Base-by-base conservation (phyloP, 441 rosid genomes). In the Codiaeum variegatum region DNA sequence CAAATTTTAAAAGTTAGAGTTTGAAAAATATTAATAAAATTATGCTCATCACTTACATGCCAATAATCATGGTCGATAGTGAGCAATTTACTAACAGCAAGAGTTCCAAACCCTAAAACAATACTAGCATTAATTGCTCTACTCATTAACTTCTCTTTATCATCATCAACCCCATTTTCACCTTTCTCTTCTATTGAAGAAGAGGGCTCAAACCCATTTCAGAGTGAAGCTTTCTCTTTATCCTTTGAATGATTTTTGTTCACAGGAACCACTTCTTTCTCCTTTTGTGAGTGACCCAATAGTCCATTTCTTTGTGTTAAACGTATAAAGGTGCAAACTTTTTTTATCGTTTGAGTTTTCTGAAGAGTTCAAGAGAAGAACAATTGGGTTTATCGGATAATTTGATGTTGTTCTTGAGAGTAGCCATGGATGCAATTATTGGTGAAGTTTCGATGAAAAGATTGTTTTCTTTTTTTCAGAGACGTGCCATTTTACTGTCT, bases 51-150 rank as follows among this genome's bases (percentile, higher is more conserved):
- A 88, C 93, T 90, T 86, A 94, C 98, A 29, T 94, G 98, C 97
- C 98, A 94, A 76, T 88, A 94, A 78, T 94, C 98, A 82, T 86
- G 91, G 82, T 94, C 98, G 64, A 94, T 82, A 1, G 90, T 85
- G 71, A 92, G 90, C 78, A 94, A 76, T 87, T 74, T 92, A 64
- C 93, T 80, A 38, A 94, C 90, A 2, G 94, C 92, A 73, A 92
- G 62, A 18, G 97, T 87, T 32, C 98, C 98, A 67, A 83, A 83
- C 8, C 91, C 96, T 71, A 94, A 90, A 74, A 94, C 97, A 81
- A 90, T 84, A 62, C 87, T 66, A 59, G 97, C 96, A 77, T 92
- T 94, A 70, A 89, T 83, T 49, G 88, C 86, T 78, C 86, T 84
- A 70, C 90, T 78, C 16, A 84, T 66, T 51, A 87, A 9, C 83